Evolutionary conservation across 176 grass and related monocot species (phyloP).

Genomic region (Eragrostis nindensis): DNA sequence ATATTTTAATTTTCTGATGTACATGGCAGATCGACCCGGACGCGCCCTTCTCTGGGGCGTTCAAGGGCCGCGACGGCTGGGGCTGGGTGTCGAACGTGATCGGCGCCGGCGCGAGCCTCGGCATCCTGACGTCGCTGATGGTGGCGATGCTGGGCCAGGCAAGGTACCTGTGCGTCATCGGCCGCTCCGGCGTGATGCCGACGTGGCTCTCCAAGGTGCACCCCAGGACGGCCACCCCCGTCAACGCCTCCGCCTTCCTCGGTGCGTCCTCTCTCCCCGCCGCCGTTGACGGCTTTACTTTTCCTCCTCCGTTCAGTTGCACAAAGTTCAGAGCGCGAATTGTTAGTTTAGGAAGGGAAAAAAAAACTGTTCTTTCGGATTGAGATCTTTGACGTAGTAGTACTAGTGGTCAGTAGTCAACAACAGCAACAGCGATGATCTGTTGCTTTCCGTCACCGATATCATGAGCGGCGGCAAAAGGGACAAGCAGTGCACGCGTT

Average conservation of each 20-base stretch:
- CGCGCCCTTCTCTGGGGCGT: constrained; percentile 84
- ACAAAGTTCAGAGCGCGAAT: too few relatives aligned
- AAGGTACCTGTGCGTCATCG: constrained; percentile 89
- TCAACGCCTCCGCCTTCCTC: constrained; percentile 88
- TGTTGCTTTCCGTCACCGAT: constrained; percentile 7
- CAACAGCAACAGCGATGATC: not conserved
- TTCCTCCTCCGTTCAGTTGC: too few relatives aligned
- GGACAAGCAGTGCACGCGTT: not conserved
- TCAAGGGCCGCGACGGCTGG: constrained; percentile 59
- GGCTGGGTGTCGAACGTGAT: constrained; percentile 91
- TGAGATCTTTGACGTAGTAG: too few relatives aligned
- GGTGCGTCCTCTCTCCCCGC: constrained; percentile 47
- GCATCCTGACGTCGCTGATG: constrained; percentile 91
- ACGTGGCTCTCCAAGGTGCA: constrained; percentile 82
- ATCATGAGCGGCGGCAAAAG: constrained; percentile 7
- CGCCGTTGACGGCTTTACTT: too few relatives aligned
- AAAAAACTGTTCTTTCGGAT: not conserved
- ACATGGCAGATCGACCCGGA: constrained; percentile 70
- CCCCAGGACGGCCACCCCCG: constrained; percentile 68
- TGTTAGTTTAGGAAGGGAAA: not conserved
- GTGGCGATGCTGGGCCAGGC: constrained; percentile 97
- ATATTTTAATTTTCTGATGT: too few relatives aligned
- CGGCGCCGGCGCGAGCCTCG: constrained; percentile 76
- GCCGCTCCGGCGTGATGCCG: constrained; percentile 81
- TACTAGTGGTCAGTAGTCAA: too few relatives aligned